A percentile compares a stretch with the other conserved stretches of the same genome.
phyloP scores from a whole-genome alignment of 345 rosid species.

The Corymbia maculata region DNA sequence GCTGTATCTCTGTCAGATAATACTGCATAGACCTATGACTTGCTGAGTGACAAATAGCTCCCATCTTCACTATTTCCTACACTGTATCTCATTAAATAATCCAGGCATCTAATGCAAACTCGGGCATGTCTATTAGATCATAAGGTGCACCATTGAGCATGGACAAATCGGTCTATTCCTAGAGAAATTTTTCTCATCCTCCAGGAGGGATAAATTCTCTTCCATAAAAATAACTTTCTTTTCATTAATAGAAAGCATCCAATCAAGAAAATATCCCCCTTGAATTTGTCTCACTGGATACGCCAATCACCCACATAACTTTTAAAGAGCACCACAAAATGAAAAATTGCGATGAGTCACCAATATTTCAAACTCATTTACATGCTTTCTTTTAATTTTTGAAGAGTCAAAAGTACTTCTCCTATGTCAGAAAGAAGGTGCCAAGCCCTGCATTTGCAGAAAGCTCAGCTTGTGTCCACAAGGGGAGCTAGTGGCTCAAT shows the following conservation, averaged over 20 bases:
- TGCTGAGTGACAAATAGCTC: not conserved
- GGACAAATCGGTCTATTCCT: not conserved
- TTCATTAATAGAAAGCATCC: not conserved
- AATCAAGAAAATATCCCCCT: not conserved
- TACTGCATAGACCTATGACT: not conserved
- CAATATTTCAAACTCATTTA: not conserved
- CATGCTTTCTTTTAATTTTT: not conserved
- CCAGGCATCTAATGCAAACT: not conserved
- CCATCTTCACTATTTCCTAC: not conserved
- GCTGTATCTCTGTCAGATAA: not conserved
- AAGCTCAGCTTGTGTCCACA: not conserved
- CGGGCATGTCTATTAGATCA: not conserved
- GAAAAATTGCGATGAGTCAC: not conserved
- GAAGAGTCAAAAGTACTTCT: not conserved
- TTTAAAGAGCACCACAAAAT: not conserved
- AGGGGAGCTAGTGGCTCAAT: not conserved
- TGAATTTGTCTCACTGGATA: not conserved
- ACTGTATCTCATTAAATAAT: not conserved
- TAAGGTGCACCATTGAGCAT: not conserved
- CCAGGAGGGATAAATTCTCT: not conserved
- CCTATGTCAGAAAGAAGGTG: not conserved
- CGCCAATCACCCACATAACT: not conserved
- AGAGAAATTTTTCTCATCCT: not conserved
- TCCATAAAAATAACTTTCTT: not conserved
- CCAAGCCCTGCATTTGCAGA: not conserved